Percentiles rank a stretch among this genome's conserved stretches.
Evolutionary conservation across 2,329 filamentous ascomycete genomes (phyloP).

Genomic region (Fusarium luffae): DNA sequence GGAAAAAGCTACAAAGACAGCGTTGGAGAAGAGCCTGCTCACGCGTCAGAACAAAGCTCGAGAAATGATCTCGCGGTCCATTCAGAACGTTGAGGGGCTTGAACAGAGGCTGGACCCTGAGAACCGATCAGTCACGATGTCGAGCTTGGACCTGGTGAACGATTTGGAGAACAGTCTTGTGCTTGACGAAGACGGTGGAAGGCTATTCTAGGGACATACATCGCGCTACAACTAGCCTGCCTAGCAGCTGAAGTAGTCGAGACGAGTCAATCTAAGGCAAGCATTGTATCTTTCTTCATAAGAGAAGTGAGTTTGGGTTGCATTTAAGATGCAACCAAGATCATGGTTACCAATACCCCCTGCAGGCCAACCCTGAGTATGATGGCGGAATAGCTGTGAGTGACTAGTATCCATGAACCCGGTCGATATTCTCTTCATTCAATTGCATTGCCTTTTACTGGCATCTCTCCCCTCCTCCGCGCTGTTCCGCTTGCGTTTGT

Average conservation of each 20-base stretch:
- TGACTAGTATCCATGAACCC: not conserved
- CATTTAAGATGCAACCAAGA: not conserved
- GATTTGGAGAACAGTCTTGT: constrained; percentile 1
- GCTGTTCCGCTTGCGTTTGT: not conserved
- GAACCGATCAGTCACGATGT: not conserved
- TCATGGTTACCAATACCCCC: not conserved
- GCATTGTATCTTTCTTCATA: fast-evolving
- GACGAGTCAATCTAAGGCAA: not conserved
- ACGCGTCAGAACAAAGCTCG: not conserved
- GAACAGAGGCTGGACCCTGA: not conserved
- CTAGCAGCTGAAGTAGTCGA: not conserved
- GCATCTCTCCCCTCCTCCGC: not conserved
- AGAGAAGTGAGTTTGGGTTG: not conserved
- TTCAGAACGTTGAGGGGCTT: not conserved
- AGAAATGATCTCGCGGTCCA: not conserved
- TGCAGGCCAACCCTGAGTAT: not conserved
- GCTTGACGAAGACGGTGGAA: not conserved
- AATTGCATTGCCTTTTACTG: not conserved
- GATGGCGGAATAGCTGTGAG: not conserved
- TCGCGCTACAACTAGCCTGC: not conserved
- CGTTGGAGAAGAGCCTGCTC: fast-evolving
- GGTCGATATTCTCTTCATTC: not conserved
- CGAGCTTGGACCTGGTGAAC: not conserved
- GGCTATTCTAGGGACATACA: not conserved
- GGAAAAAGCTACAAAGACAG: not conserved